Base-by-base conservation (phyloP, 2,329 filamentous ascomycete species). In the Blastomyces parvus region DNA sequence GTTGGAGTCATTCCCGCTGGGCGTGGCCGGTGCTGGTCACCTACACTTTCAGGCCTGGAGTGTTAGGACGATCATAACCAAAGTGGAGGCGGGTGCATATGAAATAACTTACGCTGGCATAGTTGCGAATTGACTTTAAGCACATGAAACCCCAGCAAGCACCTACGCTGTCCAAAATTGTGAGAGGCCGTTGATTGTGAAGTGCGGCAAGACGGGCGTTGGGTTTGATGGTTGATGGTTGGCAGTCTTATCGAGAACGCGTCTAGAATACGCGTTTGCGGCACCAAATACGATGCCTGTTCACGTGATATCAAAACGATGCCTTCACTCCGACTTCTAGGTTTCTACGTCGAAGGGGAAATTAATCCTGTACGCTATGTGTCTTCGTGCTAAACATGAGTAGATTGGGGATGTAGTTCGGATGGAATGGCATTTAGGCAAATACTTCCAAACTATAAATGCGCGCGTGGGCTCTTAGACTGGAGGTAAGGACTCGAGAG, bases 1-100 rank as follows among this genome's bases (percentile, higher is more conserved):
- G 44, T 66, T 30, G 69, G 72, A 70, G 71, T 73, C 71, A 78
- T 75, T 71, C 84, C 81, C 66, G 73, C 66, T 48, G 63, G 64
- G 44, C 70, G 70, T 66, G 70, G 69, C 63, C 81, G 83, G 75
- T 88, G 85, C 74, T 90, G 88, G 71, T 88, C 86, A 73, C 88
- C 88, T 69, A 86, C 83, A 68, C 87, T 90, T 61, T 42, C n/a
- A 25, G 27, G 22, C 17, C 46, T 7, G 60, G 36, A 2, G 14
- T 9, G 9, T 56, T 38, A 19, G 52, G 19, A n/a, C 19, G 30
- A 46, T 17, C 40, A 30, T 30, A 40, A 13, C 19, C 11, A 42
- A 25, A 25, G 22, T 22, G 14, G 7, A 33, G 42, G 42, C 33
- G 11, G 17, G 42, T 33, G 58, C 9, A 59, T 36, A 48, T 14